These are phyloP conservation scores for Aspergillus floridensis DNA, from an alignment of 2,329 filamentous ascomycete species.

Conservation along the genomic window DNA sequence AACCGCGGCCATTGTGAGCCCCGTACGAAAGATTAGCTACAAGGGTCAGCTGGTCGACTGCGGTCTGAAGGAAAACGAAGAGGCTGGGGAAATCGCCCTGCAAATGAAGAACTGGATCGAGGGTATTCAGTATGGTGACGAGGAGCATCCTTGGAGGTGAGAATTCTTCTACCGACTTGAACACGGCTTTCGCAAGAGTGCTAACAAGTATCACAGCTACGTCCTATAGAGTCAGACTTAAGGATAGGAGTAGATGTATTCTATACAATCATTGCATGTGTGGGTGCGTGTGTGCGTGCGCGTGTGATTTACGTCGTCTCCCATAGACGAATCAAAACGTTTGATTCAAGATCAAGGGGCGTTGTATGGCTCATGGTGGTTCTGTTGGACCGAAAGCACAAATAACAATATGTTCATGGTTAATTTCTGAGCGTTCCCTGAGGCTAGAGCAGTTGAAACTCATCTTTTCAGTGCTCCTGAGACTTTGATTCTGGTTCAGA, in stretches of 20 bases:
- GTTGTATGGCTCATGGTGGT: background rate
- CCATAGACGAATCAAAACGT: background rate
- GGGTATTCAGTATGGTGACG: conserved; percentile 89
- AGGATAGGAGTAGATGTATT: too few relatives aligned
- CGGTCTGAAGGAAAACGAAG: conserved; percentile 73
- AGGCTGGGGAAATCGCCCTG: conserved; percentile 81
- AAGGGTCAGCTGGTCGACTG: conserved; percentile 77
- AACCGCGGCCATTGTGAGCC: conserved; percentile 90
- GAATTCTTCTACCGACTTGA: conserved; percentile 17
- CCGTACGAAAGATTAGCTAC: conserved; percentile 86
- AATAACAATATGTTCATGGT: background rate
- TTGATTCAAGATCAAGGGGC: background rate
- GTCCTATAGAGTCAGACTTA: conserved; percentile 20
- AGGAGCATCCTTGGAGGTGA: conserved; percentile 88
- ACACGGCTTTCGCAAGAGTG: background rate
- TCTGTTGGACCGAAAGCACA: background rate
- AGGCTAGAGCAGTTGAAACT: too few relatives aligned
- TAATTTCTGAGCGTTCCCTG: background rate
- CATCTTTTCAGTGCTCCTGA: too few relatives aligned
- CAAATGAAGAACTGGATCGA: conserved; percentile 97
- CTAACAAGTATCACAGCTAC: conserved; percentile 20
- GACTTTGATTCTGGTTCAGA: background rate
- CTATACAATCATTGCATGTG: background rate
- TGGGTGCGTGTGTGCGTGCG: background rate
- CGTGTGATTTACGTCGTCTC: background rate